Conservation (phyloP, 2,329 filamentous ascomycete genomes). For the Colletotrichum lupini region DNA sequence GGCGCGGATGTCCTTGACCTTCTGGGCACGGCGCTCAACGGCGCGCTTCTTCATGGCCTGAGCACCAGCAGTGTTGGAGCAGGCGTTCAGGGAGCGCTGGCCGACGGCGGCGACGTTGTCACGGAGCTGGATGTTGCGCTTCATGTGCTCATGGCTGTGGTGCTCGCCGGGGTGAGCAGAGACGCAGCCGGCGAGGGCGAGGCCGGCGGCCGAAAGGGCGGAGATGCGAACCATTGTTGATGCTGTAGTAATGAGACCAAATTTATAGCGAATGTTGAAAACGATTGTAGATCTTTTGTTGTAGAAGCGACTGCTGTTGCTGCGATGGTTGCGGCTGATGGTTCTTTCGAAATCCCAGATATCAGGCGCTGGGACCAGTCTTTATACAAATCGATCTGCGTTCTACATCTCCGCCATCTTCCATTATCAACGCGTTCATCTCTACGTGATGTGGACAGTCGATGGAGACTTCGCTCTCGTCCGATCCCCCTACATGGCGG, state of each 20-base stretch:
- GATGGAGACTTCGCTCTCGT: slow-evolving; percentile 6
- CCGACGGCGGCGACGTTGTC: slow-evolving; percentile 44
- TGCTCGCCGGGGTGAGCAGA: slow-evolving; percentile 47
- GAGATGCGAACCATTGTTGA: slow-evolving; percentile 23
- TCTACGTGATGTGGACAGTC: slow-evolving; percentile 19
- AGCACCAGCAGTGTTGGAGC: slow-evolving; percentile 50
- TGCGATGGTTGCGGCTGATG: slow-evolving; percentile 15
- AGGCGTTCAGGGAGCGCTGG: slow-evolving; percentile 52
- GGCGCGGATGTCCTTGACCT: slow-evolving; percentile 50
- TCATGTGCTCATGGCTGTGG: slow-evolving; percentile 43
- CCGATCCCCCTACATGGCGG: slow-evolving; percentile 2
- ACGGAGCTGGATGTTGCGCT: slow-evolving; percentile 47
- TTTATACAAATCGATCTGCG: slow-evolving; percentile 20
- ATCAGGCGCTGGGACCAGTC: background rate
- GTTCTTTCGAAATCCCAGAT: background rate
- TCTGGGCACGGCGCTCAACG: slow-evolving; percentile 51
- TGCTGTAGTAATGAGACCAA: background rate
- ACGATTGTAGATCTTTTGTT: background rate
- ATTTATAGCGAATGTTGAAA: slow-evolving; percentile 4
- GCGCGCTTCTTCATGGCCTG: slow-evolving; percentile 52
- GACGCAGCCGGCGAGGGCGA: slow-evolving; percentile 39
- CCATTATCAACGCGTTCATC: background rate
- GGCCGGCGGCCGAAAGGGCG: slow-evolving; percentile 21
- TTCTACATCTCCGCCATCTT: background rate
- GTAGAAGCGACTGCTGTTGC: slow-evolving; percentile 10